Conservation (phyloP, 768 basidiomycete species). For the Sarcomyxa edulis region DNA sequence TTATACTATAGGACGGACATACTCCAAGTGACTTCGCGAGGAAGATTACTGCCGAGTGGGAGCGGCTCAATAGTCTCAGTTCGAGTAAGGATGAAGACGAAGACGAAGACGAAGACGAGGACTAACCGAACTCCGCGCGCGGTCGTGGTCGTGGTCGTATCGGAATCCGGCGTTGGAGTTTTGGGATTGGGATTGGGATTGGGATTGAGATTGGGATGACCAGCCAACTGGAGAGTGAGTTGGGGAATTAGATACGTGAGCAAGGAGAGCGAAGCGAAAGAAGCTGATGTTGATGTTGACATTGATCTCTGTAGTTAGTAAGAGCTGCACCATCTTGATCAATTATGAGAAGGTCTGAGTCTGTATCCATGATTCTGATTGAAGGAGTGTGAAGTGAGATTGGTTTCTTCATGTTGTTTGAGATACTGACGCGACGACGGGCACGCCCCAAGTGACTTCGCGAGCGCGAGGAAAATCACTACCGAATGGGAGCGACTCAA, state of each 20-base stretch:
- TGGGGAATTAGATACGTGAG: too few relatives aligned
- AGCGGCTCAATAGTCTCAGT: constrained; percentile 4
- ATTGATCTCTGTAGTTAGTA: constrained; percentile 31
- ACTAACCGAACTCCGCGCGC: too few relatives aligned
- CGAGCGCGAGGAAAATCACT: constrained; percentile 60
- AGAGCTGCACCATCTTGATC: constrained; percentile 86
- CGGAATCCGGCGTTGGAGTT: constrained; percentile 49
- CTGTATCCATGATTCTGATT: constrained; percentile 40
- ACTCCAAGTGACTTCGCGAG: constrained; percentile 1
- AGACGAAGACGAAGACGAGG: too few relatives aligned
- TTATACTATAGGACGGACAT: constrained; percentile 4
- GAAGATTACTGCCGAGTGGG: background rate
- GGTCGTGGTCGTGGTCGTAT: constrained; percentile 63
- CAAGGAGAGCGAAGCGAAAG: too few relatives aligned
- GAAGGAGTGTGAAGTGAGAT: constrained; percentile 10
- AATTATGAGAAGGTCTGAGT: constrained; percentile 55
- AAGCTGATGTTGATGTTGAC: too few relatives aligned
- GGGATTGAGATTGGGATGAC: too few relatives aligned
- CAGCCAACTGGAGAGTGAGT: constrained; percentile 91
- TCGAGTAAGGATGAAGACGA: too few relatives aligned
- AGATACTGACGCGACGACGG: background rate
- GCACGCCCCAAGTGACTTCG: constrained; percentile 1
- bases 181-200: constrained; percentile 52
- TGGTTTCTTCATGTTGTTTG: too few relatives aligned
- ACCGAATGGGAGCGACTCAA: constrained; percentile 69